A percentile compares a stretch with the other conserved stretches of the same genome.
phyloP scores from a whole-genome alignment of 2,329 filamentous ascomycete species.

The Cladobotryum protrusum region DNA sequence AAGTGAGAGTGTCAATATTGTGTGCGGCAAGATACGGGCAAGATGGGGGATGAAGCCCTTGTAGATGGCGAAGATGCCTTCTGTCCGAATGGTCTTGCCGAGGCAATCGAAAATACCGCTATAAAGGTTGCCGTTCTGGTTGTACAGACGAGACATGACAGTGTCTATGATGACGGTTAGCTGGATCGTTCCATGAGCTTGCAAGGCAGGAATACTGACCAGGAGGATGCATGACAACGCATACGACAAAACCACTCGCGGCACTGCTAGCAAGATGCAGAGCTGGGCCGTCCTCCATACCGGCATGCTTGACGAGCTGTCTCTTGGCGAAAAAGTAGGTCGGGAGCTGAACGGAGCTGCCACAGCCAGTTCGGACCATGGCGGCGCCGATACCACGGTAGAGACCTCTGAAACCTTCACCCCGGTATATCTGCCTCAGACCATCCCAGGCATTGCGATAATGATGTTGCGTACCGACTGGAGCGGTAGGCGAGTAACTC shows the following conservation, averaged over 20 bases:
- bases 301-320: constrained; percentile 70
- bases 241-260: constrained; percentile 90
- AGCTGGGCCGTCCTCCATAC: constrained; percentile 83
- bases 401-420: constrained; percentile 72
- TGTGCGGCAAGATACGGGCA: constrained; percentile 90
- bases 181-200: neutral
- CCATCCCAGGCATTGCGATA: constrained; percentile 86
- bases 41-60: constrained; percentile 96
- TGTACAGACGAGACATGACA: constrained; percentile 98
- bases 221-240: constrained; percentile 95
- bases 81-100: constrained; percentile 81
- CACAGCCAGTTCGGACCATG: constrained; percentile 94
- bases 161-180: constrained; percentile 55
- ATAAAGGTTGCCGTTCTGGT: constrained; percentile 98
- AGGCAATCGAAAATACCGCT: constrained; percentile 87
- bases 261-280: constrained; percentile 86
- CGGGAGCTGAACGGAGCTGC: constrained; percentile 89
- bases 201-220: constrained; percentile 46
- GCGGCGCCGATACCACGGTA: constrained; percentile 89
- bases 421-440: constrained; percentile 67
- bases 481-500: constrained; percentile 85
- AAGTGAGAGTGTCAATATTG: constrained; percentile 83
- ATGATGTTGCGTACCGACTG: constrained; percentile 92
- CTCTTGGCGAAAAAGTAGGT: constrained; percentile 98
- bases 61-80: constrained; percentile 89